A percentile compares a stretch with the other conserved stretches of the same genome.
Evolutionary conservation across 768 basidiomycete genomes (phyloP).

Genomic region (Crepidotus variabilis): DNA sequence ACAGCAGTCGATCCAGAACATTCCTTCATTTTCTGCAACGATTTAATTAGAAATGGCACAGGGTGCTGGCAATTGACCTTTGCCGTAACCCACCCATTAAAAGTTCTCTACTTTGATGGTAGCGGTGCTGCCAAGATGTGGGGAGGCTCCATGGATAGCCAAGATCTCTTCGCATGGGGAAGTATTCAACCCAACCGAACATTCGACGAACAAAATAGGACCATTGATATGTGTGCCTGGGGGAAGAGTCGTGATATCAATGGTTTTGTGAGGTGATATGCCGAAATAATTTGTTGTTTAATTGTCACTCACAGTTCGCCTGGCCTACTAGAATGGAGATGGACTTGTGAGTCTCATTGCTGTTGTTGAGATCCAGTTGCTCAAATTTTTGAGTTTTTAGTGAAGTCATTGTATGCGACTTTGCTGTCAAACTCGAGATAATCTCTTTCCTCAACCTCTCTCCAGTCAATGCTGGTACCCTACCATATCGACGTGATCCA

Average conservation of each 20-base stretch:
- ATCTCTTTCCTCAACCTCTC: conserved; percentile 38
- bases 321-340: conserved; percentile 37
- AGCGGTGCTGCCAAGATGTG: conserved; percentile 41
- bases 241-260: conserved; percentile 36
- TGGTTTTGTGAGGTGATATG: conserved; percentile 44
- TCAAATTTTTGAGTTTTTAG: conserved; percentile 19
- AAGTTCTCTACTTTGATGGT: conserved; percentile 51
- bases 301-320: too few species aligned
- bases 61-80: conserved; percentile 34
- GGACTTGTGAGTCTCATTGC: conserved; percentile 39
- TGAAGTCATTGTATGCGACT: conserved; percentile 48
- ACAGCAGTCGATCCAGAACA: conserved; percentile 36
- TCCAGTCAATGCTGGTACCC: too few species aligned
- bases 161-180: conserved; percentile 45
- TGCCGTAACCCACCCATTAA: conserved; percentile 33
- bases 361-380: background rate
- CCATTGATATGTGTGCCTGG: conserved; percentile 40
- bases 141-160: conserved; percentile 39
- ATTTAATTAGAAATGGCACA: background rate
- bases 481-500: too few species aligned
- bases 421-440: conserved; percentile 32
- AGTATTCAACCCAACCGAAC: conserved; percentile 13
- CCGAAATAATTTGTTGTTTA: too few species aligned
- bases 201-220: conserved; percentile 31
- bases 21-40: conserved; percentile 35